Percentiles rank a stretch among this genome's conserved stretches.
These are phyloP conservation scores for Angophora floribunda DNA, from an alignment of 345 rosid genomes.

Conservation along the genomic window DNA sequence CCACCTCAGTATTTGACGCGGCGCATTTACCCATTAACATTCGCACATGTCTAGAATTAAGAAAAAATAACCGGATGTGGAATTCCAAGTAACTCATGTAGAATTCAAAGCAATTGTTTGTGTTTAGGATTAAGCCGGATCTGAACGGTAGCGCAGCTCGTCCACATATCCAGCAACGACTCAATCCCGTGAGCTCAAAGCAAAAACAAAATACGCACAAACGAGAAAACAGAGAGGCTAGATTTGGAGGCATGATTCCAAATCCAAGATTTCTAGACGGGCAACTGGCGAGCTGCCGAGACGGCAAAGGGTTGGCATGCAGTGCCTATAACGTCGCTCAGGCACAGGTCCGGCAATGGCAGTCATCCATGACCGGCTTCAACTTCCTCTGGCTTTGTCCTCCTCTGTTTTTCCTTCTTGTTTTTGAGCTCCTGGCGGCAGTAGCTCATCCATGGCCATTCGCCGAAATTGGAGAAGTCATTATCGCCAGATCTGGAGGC, in stretches of 20 bases:
- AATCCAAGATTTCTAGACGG: neutral
- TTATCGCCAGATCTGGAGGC: neutral
- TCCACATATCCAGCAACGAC: neutral
- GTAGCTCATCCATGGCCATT: fast-evolving
- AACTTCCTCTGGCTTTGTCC: neutral
- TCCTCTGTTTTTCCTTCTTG: neutral
- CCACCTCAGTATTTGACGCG: neutral
- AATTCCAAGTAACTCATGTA: too few species aligned
- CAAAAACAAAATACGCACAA: too few species aligned
- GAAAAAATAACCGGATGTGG: neutral
- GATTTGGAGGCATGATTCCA: neutral
- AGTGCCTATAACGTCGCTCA: neutral
- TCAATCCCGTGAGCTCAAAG: neutral
- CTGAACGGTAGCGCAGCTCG: neutral
- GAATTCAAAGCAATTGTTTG: neutral
- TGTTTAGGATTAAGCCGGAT: neutral
- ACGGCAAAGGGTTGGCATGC: neutral
- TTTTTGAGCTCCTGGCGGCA: neutral
- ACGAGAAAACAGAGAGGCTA: too few species aligned
- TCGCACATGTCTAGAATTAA: neutral
- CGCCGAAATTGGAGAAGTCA: neutral
- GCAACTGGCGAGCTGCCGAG: neutral
- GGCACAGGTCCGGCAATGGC: neutral
- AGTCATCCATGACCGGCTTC: neutral
- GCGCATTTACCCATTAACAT: neutral